Evolutionary conservation across 1,139 yeast genomes (phyloP).

Genomic region (Hemisphaericaspora xylofermentans): DNA sequence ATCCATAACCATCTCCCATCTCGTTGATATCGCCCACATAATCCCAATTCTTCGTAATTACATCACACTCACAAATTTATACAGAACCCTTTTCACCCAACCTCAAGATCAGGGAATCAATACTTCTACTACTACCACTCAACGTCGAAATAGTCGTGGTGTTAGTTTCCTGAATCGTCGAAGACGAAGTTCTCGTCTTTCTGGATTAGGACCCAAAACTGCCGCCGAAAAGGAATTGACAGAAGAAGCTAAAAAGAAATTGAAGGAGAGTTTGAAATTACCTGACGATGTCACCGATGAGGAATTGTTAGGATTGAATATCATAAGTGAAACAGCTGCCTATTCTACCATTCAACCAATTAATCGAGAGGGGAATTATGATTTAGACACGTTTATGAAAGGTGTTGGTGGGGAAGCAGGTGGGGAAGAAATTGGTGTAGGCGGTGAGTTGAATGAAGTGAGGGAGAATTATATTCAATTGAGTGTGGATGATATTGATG

Average conservation of each 20-base stretch:
- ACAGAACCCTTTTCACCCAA: slow-evolving; percentile 10
- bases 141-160: slow-evolving; percentile 1
- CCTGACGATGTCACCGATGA: slow-evolving; percentile 41
- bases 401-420: slow-evolving; percentile 15
- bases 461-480: slow-evolving; percentile 19
- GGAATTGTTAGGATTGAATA: slow-evolving; percentile 38
- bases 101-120: neutral
- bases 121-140: neutral
- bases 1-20: slow-evolving; percentile 21
- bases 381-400: slow-evolving; percentile 24
- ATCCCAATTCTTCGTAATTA: slow-evolving; percentile 34
- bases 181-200: slow-evolving; percentile 14
- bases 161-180: neutral
- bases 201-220: slow-evolving; percentile 3
- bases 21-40: slow-evolving; percentile 26
- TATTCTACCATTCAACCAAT: slow-evolving; percentile 22
- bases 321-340: slow-evolving; percentile 23
- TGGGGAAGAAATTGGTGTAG: slow-evolving; percentile 13
- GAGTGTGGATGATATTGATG: slow-evolving; percentile 26
- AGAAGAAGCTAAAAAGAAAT: slow-evolving; percentile 27
- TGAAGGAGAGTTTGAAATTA: slow-evolving; percentile 38
- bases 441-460: slow-evolving; percentile 7
- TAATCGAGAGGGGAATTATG: slow-evolving; percentile 18
- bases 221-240: slow-evolving; percentile 14
- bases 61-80: slow-evolving; percentile 26